Percentiles rank a stretch among this genome's conserved stretches.
phyloP scores from a whole-genome alignment of 2,329 filamentous ascomycete species.

The Fusarium anguioides region DNA sequence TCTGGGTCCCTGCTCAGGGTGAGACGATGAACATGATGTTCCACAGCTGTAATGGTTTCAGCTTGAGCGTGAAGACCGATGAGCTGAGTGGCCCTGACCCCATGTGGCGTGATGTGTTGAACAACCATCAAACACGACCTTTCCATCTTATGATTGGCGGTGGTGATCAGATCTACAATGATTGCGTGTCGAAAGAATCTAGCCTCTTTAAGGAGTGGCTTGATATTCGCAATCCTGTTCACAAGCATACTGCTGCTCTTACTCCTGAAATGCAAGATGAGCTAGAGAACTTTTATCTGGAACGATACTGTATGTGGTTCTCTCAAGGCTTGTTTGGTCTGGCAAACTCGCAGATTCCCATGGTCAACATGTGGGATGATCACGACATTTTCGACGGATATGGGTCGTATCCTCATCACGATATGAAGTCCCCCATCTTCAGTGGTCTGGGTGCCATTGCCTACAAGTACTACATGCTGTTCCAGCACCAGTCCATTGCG shows the following conservation, averaged over 20 bases:
- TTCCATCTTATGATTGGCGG: constrained; percentile 99
- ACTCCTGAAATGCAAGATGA: constrained; percentile 86
- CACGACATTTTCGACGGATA: constrained; percentile 93
- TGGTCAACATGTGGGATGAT: constrained; percentile 98
- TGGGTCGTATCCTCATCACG: constrained; percentile 90
- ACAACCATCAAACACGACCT: constrained; percentile 87
- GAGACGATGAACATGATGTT: constrained; percentile 99
- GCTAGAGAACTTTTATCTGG: constrained; percentile 87
- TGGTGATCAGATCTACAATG: constrained; percentile 97
- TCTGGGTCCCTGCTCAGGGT: constrained; percentile 90
- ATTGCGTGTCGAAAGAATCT: constrained; percentile 81
- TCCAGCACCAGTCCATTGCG: constrained; percentile 91
- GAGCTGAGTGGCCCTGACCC: constrained; percentile 92
- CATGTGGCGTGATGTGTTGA: constrained; percentile 95
- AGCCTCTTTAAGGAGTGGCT: constrained; percentile 86
- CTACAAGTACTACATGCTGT: constrained; percentile 99
- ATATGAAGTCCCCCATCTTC: constrained; percentile 92
- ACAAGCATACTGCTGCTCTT: constrained; percentile 84
- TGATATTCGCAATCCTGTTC: constrained; percentile 78
- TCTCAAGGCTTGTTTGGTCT: constrained; percentile 95
- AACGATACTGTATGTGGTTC: constrained; percentile 94
- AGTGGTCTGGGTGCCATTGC: constrained; percentile 89
- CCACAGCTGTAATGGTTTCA: constrained; percentile 97
- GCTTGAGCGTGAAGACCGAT: constrained; percentile 79
- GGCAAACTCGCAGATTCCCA: constrained; percentile 93